Evolutionary conservation across 768 basidiomycete species (phyloP), one percentile per base, ranked within the genome.

Genomic region (Strobilomyces dryophilus): DNA sequence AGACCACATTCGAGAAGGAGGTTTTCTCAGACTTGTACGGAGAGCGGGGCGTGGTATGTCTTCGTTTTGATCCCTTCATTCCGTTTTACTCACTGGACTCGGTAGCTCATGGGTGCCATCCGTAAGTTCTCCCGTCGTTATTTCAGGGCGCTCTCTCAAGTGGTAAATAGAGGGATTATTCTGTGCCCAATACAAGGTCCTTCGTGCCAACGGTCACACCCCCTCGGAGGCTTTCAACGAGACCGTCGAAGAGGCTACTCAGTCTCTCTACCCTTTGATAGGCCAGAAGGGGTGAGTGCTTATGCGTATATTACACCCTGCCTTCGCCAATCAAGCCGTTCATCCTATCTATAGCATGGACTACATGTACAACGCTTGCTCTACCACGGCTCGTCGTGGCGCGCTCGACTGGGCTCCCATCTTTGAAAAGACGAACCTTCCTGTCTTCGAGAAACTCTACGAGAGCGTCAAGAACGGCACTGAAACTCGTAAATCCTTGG

Each of bases 221-320:
- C 97, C 97, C 49, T 98, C 95, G 40, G 97, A 99, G 71, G 95
- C 95, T 45, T 98, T 99, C 85, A 98, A 99, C 74, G 97, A 99
- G 80, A 98, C 97, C 54, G 97, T 98, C 56, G 97, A 98, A 75
- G 97, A 98, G 77, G 97, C 97, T n/a, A 98, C 95, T 40, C 95
- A 99, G 70, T 95, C 93, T 36, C 84, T 99, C 58, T 98, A 92
- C 79, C 97, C 97, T 55, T 74, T 99, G 72, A 93, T 99, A 65
- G 97, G 95, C 61, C 81, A 87, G 66, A 89, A 97, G 71, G 94
- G 93, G 87, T 90, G 70, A 51, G 84, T 67, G 8, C 49, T 32
- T 7, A 15, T 34, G 18, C 24, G 1, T 26, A 5, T 17, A 18
- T 34, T 17, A 10, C 11, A 41, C 17, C 27, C 41, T 47, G 17